Evolutionary conservation across 805 yeast genomes (phyloP), one percentile per base, ranked within the genome.

Genomic region (Debaryomyces maramus): DNA sequence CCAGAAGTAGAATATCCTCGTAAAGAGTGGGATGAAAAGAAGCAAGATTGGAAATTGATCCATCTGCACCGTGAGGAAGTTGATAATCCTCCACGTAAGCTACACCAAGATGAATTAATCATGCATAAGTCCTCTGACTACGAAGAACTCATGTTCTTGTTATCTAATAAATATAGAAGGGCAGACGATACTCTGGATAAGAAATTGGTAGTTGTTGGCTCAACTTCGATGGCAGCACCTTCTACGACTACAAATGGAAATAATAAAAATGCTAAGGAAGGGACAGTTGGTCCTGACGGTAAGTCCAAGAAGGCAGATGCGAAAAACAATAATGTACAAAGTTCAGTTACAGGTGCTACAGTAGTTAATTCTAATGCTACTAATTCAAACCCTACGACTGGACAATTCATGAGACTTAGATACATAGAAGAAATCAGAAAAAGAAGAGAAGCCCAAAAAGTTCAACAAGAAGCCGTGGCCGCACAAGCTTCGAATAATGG

Each of bases 351-450:
- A 9, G 39, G 37, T 4, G 28, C 43, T 14, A 30, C 45, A 4
- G 52, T 43, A 5, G 41, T 36, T 19, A 45, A 33, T 26, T n/a
- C 44, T 6, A 21, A 38, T 5, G 16, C 52, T 10, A 34, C 56
- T 8, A 43, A 59, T 9, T 43, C 51, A 36, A 40, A 53, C 32
- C 46, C 49, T 28, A 69, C 73, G 6, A 68, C 77, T 6, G 73
- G 70, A 32, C 95, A 89, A 60, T 93, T 93, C 61, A 79, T 87
- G 73, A 78, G 98, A 48, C 68, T 91, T 37, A 75, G 95, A 47
- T 88, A 90, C 53, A 85, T 91, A 43, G 98, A 91, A 60, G 93
- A 85, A 62, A 80, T 86, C 65, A 72, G 95, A 39, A 72, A 85
- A 34, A 78, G 85, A 56, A 77, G 79, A 53, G 73, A 69, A 46